Percentiles rank a stretch among this genome's conserved stretches.
These are phyloP conservation scores for Pleurotus giganteus DNA, from an alignment of 768 basidiomycete species.

Conservation along the genomic window DNA sequence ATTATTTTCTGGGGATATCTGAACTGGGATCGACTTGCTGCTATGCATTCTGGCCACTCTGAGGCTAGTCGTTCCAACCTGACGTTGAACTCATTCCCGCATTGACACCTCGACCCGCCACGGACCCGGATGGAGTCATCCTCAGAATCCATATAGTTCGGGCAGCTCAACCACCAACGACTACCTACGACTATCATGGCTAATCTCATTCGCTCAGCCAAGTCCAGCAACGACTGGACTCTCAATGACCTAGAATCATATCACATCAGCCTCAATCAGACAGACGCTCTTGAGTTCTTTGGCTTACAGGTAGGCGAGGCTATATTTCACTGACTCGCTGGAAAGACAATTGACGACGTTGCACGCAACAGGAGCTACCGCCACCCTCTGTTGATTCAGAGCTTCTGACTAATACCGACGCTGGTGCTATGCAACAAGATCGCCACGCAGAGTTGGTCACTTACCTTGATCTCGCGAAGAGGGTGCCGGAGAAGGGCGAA, in stretches of 20 bases:
- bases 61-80: no score
- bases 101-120: no score
- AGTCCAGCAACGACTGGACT: conserved; percentile 27
- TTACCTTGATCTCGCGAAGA: conserved; percentile 17
- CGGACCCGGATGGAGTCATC: no score
- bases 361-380: conserved; percentile 21
- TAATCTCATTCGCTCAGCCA: conserved; percentile 25
- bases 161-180: no score
- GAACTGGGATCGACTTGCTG: no score
- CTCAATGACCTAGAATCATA: conserved; percentile 22
- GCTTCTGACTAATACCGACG: conserved; percentile 18
- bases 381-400: conserved; percentile 23
- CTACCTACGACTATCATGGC: conserved; percentile 17
- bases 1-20: no score
- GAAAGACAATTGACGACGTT: conserved; percentile 13
- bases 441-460: conserved; percentile 16
- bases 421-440: conserved; percentile 21
- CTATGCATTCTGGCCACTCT: no score
- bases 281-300: conserved; percentile 22
- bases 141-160: no score
- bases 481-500: conserved; percentile 16
- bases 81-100: no score
- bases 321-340: neutral
- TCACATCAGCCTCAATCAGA: conserved; percentile 22
- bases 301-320: conserved; percentile 16